phyloP scores from a whole-genome alignment of 1,284 basidiomycete genomes.

The Boletus semigastroideus region DNA sequence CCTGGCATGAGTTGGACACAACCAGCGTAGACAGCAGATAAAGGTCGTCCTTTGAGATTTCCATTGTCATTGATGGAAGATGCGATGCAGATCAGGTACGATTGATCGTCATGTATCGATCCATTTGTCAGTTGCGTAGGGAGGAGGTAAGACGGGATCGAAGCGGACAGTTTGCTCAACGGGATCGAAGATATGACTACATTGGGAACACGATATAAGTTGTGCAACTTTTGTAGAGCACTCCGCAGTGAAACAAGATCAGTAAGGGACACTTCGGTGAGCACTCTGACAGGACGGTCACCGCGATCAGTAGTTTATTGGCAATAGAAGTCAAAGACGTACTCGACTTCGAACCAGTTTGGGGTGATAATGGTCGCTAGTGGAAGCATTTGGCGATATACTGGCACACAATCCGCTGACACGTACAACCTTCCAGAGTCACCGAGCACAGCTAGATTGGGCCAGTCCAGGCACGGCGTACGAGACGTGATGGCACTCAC shows the following conservation, averaged over 20 bases:
- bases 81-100: conserved; percentile 75
- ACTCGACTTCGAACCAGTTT: conserved; percentile 99
- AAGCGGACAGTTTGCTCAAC: conserved; percentile 52
- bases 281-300: conserved; percentile 46
- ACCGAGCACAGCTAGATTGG: conserved; percentile 87
- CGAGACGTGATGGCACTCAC: conserved; percentile 48
- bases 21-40: conserved; percentile 61
- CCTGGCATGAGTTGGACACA: conserved; percentile 82
- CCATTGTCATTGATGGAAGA: conserved; percentile 45
- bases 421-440: conserved; percentile 91
- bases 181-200: conserved; percentile 93
- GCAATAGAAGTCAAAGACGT: conserved; percentile 34
- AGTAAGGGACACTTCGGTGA: conserved; percentile 71
- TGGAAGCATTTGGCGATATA: conserved; percentile 81
- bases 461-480: conserved; percentile 1
- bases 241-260: conserved; percentile 64
- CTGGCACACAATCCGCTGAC: conserved; percentile 81
- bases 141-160: conserved; percentile 47
- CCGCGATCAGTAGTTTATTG: conserved; percentile 8
- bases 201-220: conserved; percentile 73
- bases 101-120: conserved; percentile 27
- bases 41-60: conserved; percentile 4
- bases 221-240: conserved; percentile 77
- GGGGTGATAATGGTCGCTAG: conserved; percentile 92
- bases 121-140: conserved; percentile 15